Percentiles rank a stretch among this genome's conserved stretches.
Conservation (phyloP, 305 asterid genomes). For the Fraxinus baroniana region DNA sequence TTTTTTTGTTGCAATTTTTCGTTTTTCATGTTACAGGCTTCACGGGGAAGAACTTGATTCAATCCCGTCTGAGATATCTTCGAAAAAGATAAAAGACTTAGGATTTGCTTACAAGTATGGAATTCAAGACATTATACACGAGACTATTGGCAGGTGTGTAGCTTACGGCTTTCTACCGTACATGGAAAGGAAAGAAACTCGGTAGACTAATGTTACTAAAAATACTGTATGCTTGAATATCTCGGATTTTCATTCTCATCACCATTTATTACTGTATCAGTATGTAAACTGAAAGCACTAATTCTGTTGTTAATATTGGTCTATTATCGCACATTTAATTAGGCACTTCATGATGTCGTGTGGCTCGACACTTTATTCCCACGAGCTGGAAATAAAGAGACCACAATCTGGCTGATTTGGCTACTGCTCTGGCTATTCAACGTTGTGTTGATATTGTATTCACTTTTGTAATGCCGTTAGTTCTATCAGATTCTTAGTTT, state of each 20-base stretch:
- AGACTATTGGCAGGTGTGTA: slow-evolving; percentile 43
- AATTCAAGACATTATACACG: slow-evolving; percentile 47
- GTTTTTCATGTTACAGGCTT: slow-evolving; percentile 27
- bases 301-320: not conserved
- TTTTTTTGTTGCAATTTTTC: not conserved
- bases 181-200: not conserved
- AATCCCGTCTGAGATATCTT: slow-evolving; percentile 56
- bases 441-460: not conserved
- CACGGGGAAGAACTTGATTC: slow-evolving; percentile 28
- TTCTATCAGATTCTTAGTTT: not conserved
- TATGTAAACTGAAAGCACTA: not conserved
- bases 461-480: not conserved
- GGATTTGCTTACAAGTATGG: slow-evolving; percentile 64
- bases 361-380: not conserved
- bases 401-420: not conserved
- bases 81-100: slow-evolving; percentile 59
- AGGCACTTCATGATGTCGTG: not conserved
- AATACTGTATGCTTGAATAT: not conserved
- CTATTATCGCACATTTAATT: too few relatives aligned
- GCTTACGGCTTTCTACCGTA: slow-evolving; percentile 45
- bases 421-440: not conserved
- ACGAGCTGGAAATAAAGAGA: not conserved
- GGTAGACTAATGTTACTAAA: not conserved
- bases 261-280: not conserved
- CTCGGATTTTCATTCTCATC: not conserved